phyloP scores from a whole-genome alignment of 2,329 filamentous ascomycete species.

The Cytospora leucostoma region DNA sequence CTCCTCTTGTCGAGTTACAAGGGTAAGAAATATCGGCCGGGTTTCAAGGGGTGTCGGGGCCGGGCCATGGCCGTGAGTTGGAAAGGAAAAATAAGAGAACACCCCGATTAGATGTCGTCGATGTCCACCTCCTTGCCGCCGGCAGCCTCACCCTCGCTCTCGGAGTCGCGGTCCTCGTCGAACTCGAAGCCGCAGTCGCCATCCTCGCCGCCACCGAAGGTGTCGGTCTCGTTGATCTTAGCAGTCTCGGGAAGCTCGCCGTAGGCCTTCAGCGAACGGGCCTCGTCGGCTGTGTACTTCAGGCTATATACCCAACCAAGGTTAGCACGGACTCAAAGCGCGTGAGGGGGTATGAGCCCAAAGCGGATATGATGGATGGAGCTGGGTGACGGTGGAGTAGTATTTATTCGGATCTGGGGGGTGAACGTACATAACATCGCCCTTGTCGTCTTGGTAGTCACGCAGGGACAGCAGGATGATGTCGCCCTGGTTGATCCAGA shows the following conservation, averaged over 20 bases:
- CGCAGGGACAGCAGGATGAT: slow-evolving; percentile 82
- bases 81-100: not conserved
- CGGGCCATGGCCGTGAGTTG: not conserved
- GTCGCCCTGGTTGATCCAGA: slow-evolving; percentile 99
- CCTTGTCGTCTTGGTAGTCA: slow-evolving; percentile 88
- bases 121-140: slow-evolving; percentile 73
- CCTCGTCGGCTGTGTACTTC: slow-evolving; percentile 96
- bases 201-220: slow-evolving; percentile 86
- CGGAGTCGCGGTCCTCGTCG: slow-evolving; percentile 82
- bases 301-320: slow-evolving; percentile 44
- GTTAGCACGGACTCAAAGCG: not conserved
- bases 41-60: not conserved
- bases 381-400: too few species aligned
- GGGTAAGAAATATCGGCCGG: not conserved
- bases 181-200: slow-evolving; percentile 98
- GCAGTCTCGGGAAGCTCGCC: slow-evolving; percentile 95
- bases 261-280: slow-evolving; percentile 91
- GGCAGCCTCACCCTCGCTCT: slow-evolving; percentile 54
- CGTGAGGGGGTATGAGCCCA: not conserved
- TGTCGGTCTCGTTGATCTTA: slow-evolving; percentile 99
- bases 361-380: too few species aligned
- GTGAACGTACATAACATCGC: slow-evolving; percentile 66
- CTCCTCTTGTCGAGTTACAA: too few species aligned
- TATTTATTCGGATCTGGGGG: not conserved
- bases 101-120: slow-evolving; percentile 84